phyloP scores from a whole-genome alignment of 352 stramenopile species.

The Phytophthora ohioensis region DNA sequence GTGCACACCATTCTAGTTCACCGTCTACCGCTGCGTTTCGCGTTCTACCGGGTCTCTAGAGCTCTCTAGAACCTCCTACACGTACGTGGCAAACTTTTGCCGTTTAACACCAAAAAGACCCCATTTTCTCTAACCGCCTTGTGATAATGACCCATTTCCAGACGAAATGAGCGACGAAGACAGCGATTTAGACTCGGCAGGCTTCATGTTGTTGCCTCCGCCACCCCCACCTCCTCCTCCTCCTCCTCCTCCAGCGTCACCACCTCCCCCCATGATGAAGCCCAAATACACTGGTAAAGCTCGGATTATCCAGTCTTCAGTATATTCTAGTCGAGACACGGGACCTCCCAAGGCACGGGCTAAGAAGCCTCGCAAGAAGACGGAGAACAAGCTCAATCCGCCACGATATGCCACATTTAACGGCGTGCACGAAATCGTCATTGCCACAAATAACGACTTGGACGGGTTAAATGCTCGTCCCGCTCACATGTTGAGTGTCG shows the following conservation, averaged over 20 bases:
- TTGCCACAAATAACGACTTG: constrained; percentile 1
- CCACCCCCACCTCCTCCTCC: constrained; percentile 11
- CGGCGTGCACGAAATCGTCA: neutral
- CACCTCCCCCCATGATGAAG: constrained; percentile 5
- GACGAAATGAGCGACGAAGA: constrained; percentile 43
- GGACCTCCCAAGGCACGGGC: constrained; percentile 19
- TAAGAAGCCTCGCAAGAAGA: constrained; percentile 30
- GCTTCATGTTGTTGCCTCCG: constrained; percentile 25
- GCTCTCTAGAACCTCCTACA: neutral
- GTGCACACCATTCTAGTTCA: neutral
- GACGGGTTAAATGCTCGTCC: constrained; percentile 26
- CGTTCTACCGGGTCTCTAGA: constrained; percentile 1
- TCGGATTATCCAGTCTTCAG: constrained; percentile 40
- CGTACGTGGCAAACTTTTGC: constrained; percentile 11
- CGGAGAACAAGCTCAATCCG: constrained; percentile 18
- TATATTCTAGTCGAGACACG: constrained; percentile 37
- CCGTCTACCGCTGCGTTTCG: constrained; percentile 4
- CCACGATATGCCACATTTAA: constrained; percentile 4
- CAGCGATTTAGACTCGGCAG: constrained; percentile 34
- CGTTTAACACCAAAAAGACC: constrained; percentile 13
- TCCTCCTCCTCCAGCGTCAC: constrained; percentile 17
- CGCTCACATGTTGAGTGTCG: constrained; percentile 78
- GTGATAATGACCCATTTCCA: constrained; percentile 24
- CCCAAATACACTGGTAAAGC: constrained; percentile 48
- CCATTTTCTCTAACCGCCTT: constrained; percentile 18